phyloP scores from a whole-genome alignment of 768 basidiomycete species.

The Paxillus ammoniavirescens region DNA sequence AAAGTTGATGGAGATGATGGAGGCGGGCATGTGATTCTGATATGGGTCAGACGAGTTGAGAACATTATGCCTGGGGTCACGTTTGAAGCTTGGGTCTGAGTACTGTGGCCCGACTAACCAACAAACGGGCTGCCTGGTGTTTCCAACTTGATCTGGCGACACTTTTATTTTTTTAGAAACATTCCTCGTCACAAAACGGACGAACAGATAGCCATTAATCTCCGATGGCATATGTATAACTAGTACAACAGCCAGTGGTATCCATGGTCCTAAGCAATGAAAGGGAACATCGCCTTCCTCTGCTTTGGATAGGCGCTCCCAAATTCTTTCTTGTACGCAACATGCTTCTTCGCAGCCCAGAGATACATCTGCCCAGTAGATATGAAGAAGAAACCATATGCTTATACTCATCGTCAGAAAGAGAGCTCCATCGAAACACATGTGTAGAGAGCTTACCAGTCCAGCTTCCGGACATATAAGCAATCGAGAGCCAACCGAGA shows the following conservation, averaged over 20 bases:
- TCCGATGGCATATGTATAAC: not conserved
- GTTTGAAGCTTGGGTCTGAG: too few relatives aligned
- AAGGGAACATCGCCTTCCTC: constrained; percentile 81
- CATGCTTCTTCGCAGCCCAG: constrained; percentile 94
- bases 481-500: constrained; percentile 70
- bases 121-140: too few relatives aligned
- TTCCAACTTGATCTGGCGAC: too few relatives aligned
- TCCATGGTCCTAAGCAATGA: constrained; percentile 27
- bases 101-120: too few relatives aligned
- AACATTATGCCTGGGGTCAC: too few relatives aligned
- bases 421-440: not conserved
- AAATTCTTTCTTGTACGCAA: constrained; percentile 89
- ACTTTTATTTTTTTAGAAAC: too few relatives aligned
- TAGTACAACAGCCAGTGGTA: too few relatives aligned
- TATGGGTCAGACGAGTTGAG: too few relatives aligned
- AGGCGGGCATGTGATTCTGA: too few relatives aligned
- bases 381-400: constrained; percentile 63
- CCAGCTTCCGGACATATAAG: constrained; percentile 73
- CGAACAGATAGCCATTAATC: not conserved
- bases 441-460: constrained; percentile 50
- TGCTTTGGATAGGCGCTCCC: constrained; percentile 76
- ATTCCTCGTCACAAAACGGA: too few relatives aligned
- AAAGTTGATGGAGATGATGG: constrained; percentile 13
- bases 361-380: constrained; percentile 65
- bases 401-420: constrained; percentile 33